phyloP scores from a whole-genome alignment of 495 filamentous ascomycete species.

The Podospora tetraspora region DNA sequence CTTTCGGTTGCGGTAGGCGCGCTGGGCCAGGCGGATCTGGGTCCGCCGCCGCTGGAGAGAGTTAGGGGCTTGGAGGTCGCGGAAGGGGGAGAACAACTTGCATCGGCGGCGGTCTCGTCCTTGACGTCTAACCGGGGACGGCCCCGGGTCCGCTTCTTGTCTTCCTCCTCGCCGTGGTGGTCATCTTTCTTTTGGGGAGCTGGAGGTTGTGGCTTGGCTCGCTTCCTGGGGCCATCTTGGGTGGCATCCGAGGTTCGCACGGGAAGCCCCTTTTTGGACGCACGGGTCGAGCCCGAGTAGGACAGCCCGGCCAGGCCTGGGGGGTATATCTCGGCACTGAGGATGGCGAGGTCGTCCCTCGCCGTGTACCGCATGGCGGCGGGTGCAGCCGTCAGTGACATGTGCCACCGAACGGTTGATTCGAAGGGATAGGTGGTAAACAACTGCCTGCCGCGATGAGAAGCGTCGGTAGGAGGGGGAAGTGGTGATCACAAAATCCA shows the following conservation, averaged over 20 bases:
- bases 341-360: constrained; percentile 38
- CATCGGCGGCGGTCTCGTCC: constrained; percentile 56
- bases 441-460: not conserved
- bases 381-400: not conserved
- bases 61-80: not conserved
- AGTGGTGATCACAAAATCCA: not conserved
- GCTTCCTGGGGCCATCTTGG: constrained; percentile 29
- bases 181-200: constrained; percentile 10
- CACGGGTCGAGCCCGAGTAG: constrained; percentile 6
- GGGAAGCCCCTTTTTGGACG: constrained; percentile 19
- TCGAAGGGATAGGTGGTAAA: not conserved
- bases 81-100: constrained; percentile 29
- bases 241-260: not conserved
- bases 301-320: constrained; percentile 22
- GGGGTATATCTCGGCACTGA: constrained; percentile 47
- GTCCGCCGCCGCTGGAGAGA: constrained; percentile 64
- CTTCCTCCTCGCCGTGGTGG: constrained; percentile 32
- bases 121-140: constrained; percentile 65
- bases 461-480: not conserved
- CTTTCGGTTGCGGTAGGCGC: constrained; percentile 79
- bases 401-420: not conserved
- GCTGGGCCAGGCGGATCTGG: constrained; percentile 82
- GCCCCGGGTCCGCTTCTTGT: constrained; percentile 53
- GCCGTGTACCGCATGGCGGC: constrained; percentile 31
- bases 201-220: constrained; percentile 15